Evolutionary conservation across 2,329 filamentous ascomycete species (phyloP).

Genomic region (Pyricularia sp.): DNA sequence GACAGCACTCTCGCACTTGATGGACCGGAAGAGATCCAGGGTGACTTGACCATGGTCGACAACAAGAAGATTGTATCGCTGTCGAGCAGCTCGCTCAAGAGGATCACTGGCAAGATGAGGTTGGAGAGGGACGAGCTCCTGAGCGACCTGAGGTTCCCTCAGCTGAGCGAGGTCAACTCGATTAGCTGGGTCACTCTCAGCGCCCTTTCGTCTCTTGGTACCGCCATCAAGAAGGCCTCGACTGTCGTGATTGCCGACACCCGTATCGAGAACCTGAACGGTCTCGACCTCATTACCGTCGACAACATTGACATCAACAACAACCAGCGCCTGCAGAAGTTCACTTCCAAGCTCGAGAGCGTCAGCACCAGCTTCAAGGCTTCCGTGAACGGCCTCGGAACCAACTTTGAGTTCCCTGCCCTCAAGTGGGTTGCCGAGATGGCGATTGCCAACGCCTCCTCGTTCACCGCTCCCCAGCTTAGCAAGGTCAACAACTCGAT

Average conservation of each 20-base stretch:
- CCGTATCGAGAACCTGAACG: constrained; percentile 65
- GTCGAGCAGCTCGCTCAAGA: constrained; percentile 47
- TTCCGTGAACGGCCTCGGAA: constrained; percentile 61
- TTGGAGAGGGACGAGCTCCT: constrained; percentile 62
- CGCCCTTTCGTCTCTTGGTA: constrained; percentile 37
- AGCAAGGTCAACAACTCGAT: constrained; percentile 66
- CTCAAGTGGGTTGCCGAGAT: constrained; percentile 71
- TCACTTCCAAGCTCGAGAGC: constrained; percentile 70
- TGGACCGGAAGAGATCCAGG: constrained; percentile 46
- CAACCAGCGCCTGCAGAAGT: constrained; percentile 70
- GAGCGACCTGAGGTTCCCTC: constrained; percentile 54
- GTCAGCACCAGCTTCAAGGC: constrained; percentile 64
- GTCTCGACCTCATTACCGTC: constrained; percentile 70
- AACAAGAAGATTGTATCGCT: constrained; percentile 54
- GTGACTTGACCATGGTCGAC: constrained; percentile 50
- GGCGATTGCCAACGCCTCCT: constrained; percentile 72
- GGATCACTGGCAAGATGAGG: constrained; percentile 61
- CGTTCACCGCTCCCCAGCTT: constrained; percentile 65
- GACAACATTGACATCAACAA: constrained; percentile 76
- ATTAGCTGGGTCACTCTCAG: constrained; percentile 69
- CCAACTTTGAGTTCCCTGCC: constrained; percentile 62
- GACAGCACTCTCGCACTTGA: constrained; percentile 52
- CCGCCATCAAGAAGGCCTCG: constrained; percentile 54
- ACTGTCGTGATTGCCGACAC: constrained; percentile 78
- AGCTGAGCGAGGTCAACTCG: constrained; percentile 53